Evolutionary conservation across 805 yeast species (phyloP).

Genomic region (Yarrowia sp.): DNA sequence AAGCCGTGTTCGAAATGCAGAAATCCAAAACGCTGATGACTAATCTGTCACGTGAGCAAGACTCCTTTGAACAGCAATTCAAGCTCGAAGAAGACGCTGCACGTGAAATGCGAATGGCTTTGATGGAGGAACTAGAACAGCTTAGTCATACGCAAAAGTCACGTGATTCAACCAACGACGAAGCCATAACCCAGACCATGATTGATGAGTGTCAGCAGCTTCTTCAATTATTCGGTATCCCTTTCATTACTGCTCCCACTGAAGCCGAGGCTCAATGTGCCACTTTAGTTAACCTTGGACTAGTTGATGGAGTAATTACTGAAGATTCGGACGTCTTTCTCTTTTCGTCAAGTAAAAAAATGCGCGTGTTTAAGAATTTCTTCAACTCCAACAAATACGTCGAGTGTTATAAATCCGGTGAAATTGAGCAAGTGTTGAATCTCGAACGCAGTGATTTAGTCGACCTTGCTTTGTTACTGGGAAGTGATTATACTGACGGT

Average conservation of each 20-base stretch:
- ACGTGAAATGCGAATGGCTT: constrained; percentile 57
- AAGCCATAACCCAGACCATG: constrained; percentile 85
- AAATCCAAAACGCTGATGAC: constrained; percentile 22
- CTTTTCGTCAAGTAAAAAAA: constrained; percentile 68
- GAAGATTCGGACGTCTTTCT: constrained; percentile 97
- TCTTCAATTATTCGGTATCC: constrained; percentile 84
- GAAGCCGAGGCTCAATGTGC: constrained; percentile 99
- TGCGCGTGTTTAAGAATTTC: constrained; percentile 76
- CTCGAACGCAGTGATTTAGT: constrained; percentile 63
- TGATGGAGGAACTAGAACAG: constrained; percentile 69
- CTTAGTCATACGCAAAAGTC: constrained; percentile 65
- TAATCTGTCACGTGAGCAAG: constrained; percentile 26
- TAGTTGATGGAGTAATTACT: constrained; percentile 93
- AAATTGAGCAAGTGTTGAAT: constrained; percentile 63
- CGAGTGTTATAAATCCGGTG: constrained; percentile 68
- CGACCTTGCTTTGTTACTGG: constrained; percentile 77
- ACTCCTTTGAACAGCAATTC: constrained; percentile 38
- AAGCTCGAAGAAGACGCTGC: constrained; percentile 63
- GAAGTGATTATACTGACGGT: constrained; percentile 95
- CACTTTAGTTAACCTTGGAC: constrained; percentile 57
- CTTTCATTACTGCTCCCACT: constrained; percentile 94
- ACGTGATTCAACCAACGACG: constrained; percentile 38
- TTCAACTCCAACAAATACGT: constrained; percentile 91
- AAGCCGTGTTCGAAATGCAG: constrained; percentile 21
- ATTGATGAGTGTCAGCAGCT: constrained; percentile 87